phyloP scores from a whole-genome alignment of 805 yeast species.

The Lachancea quebecensis region DNA sequence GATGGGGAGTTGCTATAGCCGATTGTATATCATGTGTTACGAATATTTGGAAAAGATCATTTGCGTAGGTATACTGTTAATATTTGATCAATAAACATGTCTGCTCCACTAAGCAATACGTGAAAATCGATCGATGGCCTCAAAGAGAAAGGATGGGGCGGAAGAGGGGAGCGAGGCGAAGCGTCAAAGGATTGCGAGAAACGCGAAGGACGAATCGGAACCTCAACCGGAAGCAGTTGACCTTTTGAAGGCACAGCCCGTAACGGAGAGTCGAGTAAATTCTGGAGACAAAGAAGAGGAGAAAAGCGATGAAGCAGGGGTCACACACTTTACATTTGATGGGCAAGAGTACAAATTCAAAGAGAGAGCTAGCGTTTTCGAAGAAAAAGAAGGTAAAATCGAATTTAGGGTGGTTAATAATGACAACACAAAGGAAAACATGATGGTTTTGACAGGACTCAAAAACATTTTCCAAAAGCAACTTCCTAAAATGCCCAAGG shows the following conservation, averaged over 20 bases:
- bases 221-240: conserved; percentile 13
- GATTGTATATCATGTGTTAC: too few species aligned
- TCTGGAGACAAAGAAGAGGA: conserved; percentile 13
- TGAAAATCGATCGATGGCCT: conserved; percentile 10
- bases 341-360: conserved; percentile 77
- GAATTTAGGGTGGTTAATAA: conserved; percentile 96
- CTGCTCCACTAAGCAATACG: background rate
- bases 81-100: too few species aligned
- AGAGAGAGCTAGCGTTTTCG: conserved; percentile 90
- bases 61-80: too few species aligned
- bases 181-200: conserved; percentile 9
- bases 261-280: conserved; percentile 2
- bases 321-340: conserved; percentile 45
- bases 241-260: background rate
- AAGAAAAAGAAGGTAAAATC: conserved; percentile 86
- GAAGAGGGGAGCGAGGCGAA: conserved; percentile 15
- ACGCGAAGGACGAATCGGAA: conserved; percentile 23
- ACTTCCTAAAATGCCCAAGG: conserved; percentile 97
- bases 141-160: conserved; percentile 19
- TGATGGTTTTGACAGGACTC: conserved; percentile 89
- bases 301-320: conserved; percentile 31
- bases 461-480: conserved; percentile 96
- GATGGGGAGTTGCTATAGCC: conserved; percentile 10
- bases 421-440: conserved; percentile 77
- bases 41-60: too few species aligned